Evolutionary conservation across 1,139 yeast genomes (phyloP).

Genomic region (Cylindricascospora bacillispora): DNA sequence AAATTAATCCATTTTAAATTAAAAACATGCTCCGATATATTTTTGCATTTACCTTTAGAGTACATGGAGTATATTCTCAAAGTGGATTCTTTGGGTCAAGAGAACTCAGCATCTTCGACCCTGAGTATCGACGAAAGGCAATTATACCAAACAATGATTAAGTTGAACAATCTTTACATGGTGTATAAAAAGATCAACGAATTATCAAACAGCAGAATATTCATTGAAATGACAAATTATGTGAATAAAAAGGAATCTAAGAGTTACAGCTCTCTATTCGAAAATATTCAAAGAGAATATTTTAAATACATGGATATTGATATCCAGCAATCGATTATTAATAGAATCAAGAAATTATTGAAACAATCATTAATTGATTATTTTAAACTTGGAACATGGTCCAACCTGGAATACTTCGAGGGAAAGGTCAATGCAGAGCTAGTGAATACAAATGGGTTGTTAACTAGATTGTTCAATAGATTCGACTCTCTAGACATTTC

Average conservation of each 20-base stretch:
- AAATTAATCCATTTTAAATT: slow-evolving; percentile 39
- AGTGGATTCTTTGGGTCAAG: slow-evolving; percentile 33
- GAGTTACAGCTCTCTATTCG: slow-evolving; percentile 15
- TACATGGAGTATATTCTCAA: slow-evolving; percentile 40
- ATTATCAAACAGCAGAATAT: slow-evolving; percentile 44
- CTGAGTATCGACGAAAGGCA: slow-evolving; percentile 30
- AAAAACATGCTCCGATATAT: slow-evolving; percentile 57
- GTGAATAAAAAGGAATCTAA: slow-evolving; percentile 27
- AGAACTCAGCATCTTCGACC: no score
- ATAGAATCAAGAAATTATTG: slow-evolving; percentile 20
- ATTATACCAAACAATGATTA: slow-evolving; percentile 27
- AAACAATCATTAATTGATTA: slow-evolving; percentile 20
- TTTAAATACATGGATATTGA: slow-evolving; percentile 12
- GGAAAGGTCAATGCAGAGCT: slow-evolving; percentile 13
- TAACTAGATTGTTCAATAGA: slow-evolving; percentile 23
- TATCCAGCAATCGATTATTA: slow-evolving; percentile 17
- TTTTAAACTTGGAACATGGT: slow-evolving; percentile 22
- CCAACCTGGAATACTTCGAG: slow-evolving; percentile 3
- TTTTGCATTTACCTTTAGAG: slow-evolving; percentile 46
- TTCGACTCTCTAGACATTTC: slow-evolving; percentile 20
- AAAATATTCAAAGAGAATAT: slow-evolving; percentile 14
- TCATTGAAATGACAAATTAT: slow-evolving; percentile 35
- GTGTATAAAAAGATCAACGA: slow-evolving; percentile 44
- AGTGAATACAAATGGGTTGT: slow-evolving; percentile 14
- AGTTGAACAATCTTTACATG: slow-evolving; percentile 30